phyloP scores from a whole-genome alignment of 441 rosid genomes.

The Bocquillonia castaneifolia region DNA sequence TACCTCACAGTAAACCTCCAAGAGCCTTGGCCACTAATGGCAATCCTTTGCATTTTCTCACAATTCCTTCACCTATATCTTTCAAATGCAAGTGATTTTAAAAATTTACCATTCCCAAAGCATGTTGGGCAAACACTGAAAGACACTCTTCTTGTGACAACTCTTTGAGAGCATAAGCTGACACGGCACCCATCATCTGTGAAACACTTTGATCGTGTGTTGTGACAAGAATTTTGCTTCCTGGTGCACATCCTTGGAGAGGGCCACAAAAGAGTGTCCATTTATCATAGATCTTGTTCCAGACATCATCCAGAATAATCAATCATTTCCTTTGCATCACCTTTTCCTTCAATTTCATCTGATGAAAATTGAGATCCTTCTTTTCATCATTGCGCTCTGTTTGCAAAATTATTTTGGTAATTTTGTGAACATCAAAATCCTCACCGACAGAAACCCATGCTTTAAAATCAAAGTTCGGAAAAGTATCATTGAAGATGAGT shows the following conservation, averaged over 20 bases:
- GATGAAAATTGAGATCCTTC: slow-evolving; percentile 13
- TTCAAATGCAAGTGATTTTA: not conserved
- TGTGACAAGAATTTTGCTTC: slow-evolving; percentile 6
- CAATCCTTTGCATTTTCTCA: not conserved
- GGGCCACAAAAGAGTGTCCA: not conserved
- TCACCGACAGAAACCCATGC: slow-evolving; percentile 24
- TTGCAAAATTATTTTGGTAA: slow-evolving; percentile 10
- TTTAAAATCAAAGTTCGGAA: slow-evolving; percentile 8
- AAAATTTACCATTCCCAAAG: slow-evolving; percentile 9
- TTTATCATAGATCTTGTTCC: slow-evolving; percentile 15
- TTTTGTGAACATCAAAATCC: slow-evolving; percentile 14
- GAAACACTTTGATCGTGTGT: not conserved
- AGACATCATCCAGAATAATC: slow-evolving; percentile 16
- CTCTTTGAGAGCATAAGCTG: not conserved
- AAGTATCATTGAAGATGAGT: slow-evolving; percentile 10
- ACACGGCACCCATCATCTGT: not conserved
- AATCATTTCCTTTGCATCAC: slow-evolving; percentile 12
- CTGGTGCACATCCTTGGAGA: not conserved
- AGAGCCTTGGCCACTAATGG: slow-evolving; percentile 16
- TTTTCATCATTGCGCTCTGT: not conserved
- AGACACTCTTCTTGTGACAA: slow-evolving; percentile 9
- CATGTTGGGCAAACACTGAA: slow-evolving; percentile 16
- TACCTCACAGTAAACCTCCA: slow-evolving; percentile 4
- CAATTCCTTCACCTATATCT: slow-evolving; percentile 18
- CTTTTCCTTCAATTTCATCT: slow-evolving; percentile 20